phyloP scores from a whole-genome alignment of 179 eudicot species.

The Silene noctiflora region DNA sequence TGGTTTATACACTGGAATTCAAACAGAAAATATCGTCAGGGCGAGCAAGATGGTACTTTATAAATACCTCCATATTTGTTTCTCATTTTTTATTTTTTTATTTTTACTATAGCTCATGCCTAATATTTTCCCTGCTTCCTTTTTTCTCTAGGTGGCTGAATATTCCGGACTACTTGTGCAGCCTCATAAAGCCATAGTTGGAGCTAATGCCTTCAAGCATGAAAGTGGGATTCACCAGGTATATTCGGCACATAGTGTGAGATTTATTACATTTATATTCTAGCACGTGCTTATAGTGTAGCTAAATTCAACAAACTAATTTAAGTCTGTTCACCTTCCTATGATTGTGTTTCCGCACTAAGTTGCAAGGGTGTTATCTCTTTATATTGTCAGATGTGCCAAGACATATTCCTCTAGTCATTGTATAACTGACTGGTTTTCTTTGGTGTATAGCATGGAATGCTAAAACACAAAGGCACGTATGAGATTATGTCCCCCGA shows the following conservation, averaged over 20 bases:
- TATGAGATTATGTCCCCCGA: constrained; percentile 96
- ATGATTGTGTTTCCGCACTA: too few species aligned
- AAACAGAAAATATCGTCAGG: constrained; percentile 66
- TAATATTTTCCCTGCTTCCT: neutral
- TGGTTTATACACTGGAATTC: constrained; percentile 83
- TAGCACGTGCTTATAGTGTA: neutral
- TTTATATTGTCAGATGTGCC: neutral
- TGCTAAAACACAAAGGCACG: constrained; percentile 84
- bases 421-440: constrained; percentile 3
- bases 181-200: constrained; percentile 97
- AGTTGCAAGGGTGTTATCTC: neutral
- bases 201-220: constrained; percentile 98
- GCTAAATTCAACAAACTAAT: neutral
- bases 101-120: neutral
- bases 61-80: neutral
- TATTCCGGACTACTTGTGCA: constrained; percentile 75
- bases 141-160: constrained; percentile 68
- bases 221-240: constrained; percentile 99
- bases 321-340: neutral
- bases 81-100: neutral
- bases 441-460: constrained; percentile 67
- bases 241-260: neutral
- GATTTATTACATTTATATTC: neutral
- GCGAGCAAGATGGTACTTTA: constrained; percentile 91
- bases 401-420: neutral